phyloP scores from a whole-genome alignment of 108 stramenopile species.

The Skeletonema menzelii region DNA sequence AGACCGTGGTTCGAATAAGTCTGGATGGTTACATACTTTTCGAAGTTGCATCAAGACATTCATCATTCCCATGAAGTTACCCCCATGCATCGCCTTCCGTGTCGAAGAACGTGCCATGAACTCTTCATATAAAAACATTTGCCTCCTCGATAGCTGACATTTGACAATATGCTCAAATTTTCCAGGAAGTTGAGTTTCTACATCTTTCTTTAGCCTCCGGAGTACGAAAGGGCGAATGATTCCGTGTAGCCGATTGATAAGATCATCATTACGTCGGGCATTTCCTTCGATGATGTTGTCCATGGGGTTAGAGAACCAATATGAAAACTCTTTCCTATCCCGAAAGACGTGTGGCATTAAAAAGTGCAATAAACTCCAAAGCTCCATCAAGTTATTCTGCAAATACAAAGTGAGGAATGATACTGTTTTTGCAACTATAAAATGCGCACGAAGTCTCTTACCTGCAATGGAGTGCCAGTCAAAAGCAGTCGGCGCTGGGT shows the following conservation, averaged over 20 bases:
- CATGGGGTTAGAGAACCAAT: conserved; percentile 98
- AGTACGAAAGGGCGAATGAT: conserved; percentile 98
- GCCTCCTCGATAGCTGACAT: conserved; percentile 92
- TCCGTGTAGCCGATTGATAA: conserved; percentile 90
- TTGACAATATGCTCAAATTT: conserved; percentile 96
- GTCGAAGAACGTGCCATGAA: conserved; percentile 96
- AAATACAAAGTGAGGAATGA: conserved; percentile 57
- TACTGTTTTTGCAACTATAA: not conserved
- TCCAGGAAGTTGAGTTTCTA: conserved; percentile 96
- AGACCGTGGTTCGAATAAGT: conserved; percentile 96
- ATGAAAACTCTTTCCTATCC: conserved; percentile 95
- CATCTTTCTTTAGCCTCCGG: conserved; percentile 95
- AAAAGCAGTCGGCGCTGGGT: conserved; percentile 93
- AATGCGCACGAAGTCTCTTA: conserved; percentile 9
- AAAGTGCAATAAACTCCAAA: conserved; percentile 92
- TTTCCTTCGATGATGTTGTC: conserved; percentile 92
- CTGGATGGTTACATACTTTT: conserved; percentile 99
- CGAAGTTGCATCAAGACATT: conserved; percentile 98
- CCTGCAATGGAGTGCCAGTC: conserved; percentile 91
- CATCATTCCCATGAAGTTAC: conserved; percentile 99
- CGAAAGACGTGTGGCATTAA: conserved; percentile 88
- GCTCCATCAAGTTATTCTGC: conserved; percentile 91
- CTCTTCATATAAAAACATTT: conserved; percentile 96
- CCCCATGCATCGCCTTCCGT: conserved; percentile 81
- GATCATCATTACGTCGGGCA: conserved; percentile 66